A percentile compares a stretch with the other conserved stretches of the same genome.
Conservation (phyloP, 371 early-diverging fungal species). For the Modicella reniformis region DNA sequence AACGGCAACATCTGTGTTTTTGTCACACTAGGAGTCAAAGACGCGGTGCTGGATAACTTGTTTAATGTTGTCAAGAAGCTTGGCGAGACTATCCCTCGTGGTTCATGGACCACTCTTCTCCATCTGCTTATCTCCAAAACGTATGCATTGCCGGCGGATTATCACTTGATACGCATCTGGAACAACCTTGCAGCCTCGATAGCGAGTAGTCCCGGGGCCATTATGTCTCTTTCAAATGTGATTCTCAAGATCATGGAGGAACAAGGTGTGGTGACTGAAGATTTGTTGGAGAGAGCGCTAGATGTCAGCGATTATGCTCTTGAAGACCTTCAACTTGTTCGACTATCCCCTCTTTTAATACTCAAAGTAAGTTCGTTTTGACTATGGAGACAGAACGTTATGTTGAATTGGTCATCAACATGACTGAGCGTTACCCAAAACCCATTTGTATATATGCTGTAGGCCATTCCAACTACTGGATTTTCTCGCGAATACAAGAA, state of each 20-base stretch:
- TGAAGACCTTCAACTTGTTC: constrained; percentile 32
- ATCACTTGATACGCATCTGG: constrained; percentile 25
- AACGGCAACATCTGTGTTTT: neutral
- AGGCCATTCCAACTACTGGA: constrained; percentile 17
- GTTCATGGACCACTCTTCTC: constrained; percentile 14
- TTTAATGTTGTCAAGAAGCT: constrained; percentile 16
- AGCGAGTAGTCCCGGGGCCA: constrained; percentile 14
- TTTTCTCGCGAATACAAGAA: constrained; percentile 6
- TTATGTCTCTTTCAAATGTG: neutral
- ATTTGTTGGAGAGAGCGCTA: constrained; percentile 22
- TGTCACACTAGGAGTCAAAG: neutral
- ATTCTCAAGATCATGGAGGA: constrained; percentile 22
- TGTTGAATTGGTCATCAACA: neutral
- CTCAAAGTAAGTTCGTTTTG: constrained; percentile 46
- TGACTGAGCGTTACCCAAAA: neutral
- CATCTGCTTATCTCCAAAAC: constrained; percentile 17
- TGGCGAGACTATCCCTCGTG: constrained; percentile 14
- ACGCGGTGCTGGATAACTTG: constrained; percentile 1
- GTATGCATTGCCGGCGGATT: constrained; percentile 22
- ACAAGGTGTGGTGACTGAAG: constrained; percentile 25
- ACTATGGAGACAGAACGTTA: neutral
- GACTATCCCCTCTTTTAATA: constrained; percentile 23
- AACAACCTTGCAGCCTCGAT: constrained; percentile 20
- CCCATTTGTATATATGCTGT: neutral
- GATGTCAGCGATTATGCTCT: constrained; percentile 37